These are phyloP conservation scores for Claviceps africana DNA, from an alignment of 2,329 filamentous ascomycete species.

Conservation along the genomic window DNA sequence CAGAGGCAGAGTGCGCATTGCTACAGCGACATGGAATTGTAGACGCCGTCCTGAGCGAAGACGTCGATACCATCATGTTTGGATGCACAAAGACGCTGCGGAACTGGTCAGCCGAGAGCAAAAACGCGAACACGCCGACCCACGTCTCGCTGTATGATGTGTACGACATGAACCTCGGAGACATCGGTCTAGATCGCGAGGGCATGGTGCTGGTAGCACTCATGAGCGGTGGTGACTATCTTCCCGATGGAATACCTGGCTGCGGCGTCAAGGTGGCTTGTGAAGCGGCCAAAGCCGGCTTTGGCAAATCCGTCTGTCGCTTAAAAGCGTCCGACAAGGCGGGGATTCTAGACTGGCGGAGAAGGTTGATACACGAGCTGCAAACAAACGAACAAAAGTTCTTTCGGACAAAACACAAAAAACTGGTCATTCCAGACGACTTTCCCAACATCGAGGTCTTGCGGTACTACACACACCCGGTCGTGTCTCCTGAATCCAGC, in stretches of 20 bases:
- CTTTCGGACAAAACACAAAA: constrained; percentile 64
- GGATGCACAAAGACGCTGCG: constrained; percentile 67
- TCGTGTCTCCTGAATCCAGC: constrained; percentile 53
- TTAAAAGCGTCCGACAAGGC: constrained; percentile 44
- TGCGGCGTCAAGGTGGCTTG: constrained; percentile 82
- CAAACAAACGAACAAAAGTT: constrained; percentile 69
- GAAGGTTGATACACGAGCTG: constrained; percentile 59
- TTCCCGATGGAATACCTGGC: constrained; percentile 73
- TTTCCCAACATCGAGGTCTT: constrained; percentile 74
- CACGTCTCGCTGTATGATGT: constrained; percentile 75
- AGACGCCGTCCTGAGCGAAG: constrained; percentile 88
- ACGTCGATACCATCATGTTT: constrained; percentile 97
- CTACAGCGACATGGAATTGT: constrained; percentile 71
- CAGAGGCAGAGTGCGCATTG: constrained; percentile 87
- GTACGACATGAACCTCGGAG: constrained; percentile 31
- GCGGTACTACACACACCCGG: constrained; percentile 76
- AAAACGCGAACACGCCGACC: constrained; percentile 55
- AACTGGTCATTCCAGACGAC: constrained; percentile 58
- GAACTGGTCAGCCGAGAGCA: constrained; percentile 67
- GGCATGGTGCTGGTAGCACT: constrained; percentile 90
- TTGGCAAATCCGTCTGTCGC: constrained; percentile 60
- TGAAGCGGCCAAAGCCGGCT: constrained; percentile 79
- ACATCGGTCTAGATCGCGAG: constrained; percentile 57
- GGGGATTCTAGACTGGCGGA: constrained; percentile 56
- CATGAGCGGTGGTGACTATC: constrained; percentile 91